Evolutionary conservation across 2,329 filamentous ascomycete genomes (phyloP), one percentile per base, ranked within the genome.

Genomic region (Aspergillus brunneoviolaceus): DNA sequence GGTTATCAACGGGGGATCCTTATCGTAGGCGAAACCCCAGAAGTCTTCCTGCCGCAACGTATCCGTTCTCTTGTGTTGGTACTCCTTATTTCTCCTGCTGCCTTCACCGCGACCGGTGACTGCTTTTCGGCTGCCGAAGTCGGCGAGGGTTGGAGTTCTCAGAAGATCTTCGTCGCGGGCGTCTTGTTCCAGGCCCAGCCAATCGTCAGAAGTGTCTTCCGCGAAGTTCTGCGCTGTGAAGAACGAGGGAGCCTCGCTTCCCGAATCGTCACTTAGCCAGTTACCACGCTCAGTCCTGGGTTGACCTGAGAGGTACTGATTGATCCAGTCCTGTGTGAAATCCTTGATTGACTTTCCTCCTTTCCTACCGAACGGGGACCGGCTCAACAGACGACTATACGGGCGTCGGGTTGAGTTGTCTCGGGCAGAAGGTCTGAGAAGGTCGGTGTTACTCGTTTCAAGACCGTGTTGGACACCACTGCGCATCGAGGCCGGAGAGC

Each of bases 251-350:
- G 85, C 85, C 81, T 91, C 89, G 73, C 89, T 92, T 71, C 85
- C 85, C 25, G 85, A 84, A 63, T 87, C 85, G 83, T 96, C 91
- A 73, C 91, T 96, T 66, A 92, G 83, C 92, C 92, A 96, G 76
- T 92, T 89, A 62, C 86, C 87, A 65, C 86, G 85, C 72, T 95
- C 90, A 33, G 84, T 85, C 66, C 87, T 84, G 65, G 83, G 83
- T 66, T 89, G 86, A 64, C 85, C 84, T n/a, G 88, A 84, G n/a
- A 91, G 87, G 71, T 93, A 91, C 63, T 91, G 89, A 62, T 90
- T 89, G 66, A 95, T 92, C 91, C 91, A 94, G 79, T 92, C 89
- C 74, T 93, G 89, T 0, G 89, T 92, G 57, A 93, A 83, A 60
- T 88, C 87, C 63, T 74, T 72, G 59, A 77, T 77, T 1, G 76